Conservation (phyloP, 2,329 filamentous ascomycete species). For the Penicillium oxalicum region DNA sequence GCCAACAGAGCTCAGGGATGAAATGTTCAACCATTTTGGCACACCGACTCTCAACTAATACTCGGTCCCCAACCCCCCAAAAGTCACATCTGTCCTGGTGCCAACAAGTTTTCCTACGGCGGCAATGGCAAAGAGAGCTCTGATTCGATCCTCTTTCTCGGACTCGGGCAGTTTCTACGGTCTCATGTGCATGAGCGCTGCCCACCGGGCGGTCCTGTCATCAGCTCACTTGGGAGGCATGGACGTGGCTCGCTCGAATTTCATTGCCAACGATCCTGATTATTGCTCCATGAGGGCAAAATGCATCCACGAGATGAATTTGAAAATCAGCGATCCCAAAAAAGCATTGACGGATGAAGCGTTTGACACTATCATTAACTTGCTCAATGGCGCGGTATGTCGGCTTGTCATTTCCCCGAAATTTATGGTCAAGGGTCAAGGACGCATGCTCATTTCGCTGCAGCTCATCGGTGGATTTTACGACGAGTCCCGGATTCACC, state of each 20-base stretch:
- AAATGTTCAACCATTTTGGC: too few relatives aligned
- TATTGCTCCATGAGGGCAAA: constrained; percentile 36
- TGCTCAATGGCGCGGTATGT: constrained; percentile 33
- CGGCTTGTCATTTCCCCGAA: too few relatives aligned
- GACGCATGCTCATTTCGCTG: constrained; percentile 7
- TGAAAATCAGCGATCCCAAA: constrained; percentile 25
- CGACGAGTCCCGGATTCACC: constrained; percentile 35
- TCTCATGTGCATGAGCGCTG: constrained; percentile 36
- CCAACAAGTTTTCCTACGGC: constrained; percentile 37
- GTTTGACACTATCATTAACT: constrained; percentile 35
- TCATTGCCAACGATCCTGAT: constrained; percentile 28
- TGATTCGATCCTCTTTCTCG: constrained; percentile 29
- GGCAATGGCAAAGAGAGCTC: constrained; percentile 19
- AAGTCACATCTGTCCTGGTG: constrained; percentile 32
- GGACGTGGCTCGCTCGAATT: constrained; percentile 12
- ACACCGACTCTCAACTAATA: too few relatives aligned
- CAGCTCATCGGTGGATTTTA: constrained; percentile 36
- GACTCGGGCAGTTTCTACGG: constrained; percentile 36
- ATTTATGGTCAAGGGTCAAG: not conserved
- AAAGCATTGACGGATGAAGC: constrained; percentile 27
- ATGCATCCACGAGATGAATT: constrained; percentile 31
- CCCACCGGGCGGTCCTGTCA: constrained; percentile 33
- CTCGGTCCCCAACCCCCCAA: not conserved
- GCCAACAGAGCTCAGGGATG: too few relatives aligned
- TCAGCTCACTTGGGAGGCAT: constrained; percentile 20